phyloP scores from a whole-genome alignment of 495 filamentous ascomycete genomes.

The Delitschia confertaspora region DNA sequence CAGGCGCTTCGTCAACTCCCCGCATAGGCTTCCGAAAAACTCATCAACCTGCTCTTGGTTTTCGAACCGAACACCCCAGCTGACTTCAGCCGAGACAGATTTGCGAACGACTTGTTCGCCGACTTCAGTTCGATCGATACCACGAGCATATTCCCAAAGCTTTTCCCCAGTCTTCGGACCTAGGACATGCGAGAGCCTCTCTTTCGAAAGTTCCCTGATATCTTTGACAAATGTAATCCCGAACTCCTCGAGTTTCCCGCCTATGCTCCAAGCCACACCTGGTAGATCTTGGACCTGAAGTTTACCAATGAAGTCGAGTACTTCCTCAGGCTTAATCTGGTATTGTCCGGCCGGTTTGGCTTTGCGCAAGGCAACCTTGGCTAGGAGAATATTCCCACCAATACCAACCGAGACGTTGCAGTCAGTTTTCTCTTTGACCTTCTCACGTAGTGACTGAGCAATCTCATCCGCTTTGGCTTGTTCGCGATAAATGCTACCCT shows the following conservation, averaged over 20 bases:
- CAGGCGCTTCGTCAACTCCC: conserved; percentile 71
- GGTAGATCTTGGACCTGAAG: conserved; percentile 73
- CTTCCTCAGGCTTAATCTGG: conserved; percentile 70
- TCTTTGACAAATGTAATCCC: conserved; percentile 75
- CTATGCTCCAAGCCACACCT: conserved; percentile 79
- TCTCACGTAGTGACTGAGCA: conserved; percentile 53
- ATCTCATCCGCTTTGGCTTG: conserved; percentile 73
- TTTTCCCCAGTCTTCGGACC: conserved; percentile 91
- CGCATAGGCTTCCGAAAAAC: conserved; percentile 73
- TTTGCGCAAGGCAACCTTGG: conserved; percentile 81
- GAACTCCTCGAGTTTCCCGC: conserved; percentile 77
- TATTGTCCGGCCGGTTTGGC: conserved; percentile 94
- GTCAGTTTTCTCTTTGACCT: conserved; percentile 62
- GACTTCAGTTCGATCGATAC: conserved; percentile 79
- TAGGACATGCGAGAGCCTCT: conserved; percentile 59
- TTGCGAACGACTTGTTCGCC: conserved; percentile 74
- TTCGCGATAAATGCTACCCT: conserved; percentile 71
- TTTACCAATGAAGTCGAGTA: conserved; percentile 64
- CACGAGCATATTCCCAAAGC: conserved; percentile 82
- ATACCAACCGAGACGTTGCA: conserved; percentile 94
- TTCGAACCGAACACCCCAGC: conserved; percentile 94
- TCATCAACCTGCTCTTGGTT: conserved; percentile 83
- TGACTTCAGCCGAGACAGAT: conserved; percentile 91
- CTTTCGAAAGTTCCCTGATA: conserved; percentile 63
- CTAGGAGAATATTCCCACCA: conserved; percentile 79